Percentiles rank a stretch among this genome's conserved stretches.
phyloP scores from a whole-genome alignment of 2,329 filamentous ascomycete genomes.

The Dissoconium aciculare region DNA sequence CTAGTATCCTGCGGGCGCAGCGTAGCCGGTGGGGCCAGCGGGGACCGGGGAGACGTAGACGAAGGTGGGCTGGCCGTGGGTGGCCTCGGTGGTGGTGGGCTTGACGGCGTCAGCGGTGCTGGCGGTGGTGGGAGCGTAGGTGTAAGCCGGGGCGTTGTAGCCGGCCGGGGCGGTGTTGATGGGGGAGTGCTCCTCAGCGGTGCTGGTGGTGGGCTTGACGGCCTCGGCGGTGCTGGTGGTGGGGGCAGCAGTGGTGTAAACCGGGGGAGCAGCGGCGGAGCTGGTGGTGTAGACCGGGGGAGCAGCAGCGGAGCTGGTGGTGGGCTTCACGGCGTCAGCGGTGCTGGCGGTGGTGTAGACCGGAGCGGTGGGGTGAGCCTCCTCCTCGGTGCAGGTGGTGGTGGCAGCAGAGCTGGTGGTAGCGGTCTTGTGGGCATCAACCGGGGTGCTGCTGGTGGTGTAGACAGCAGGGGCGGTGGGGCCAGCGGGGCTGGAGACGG shows the following conservation, averaged over 20 bases:
- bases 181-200: no score
- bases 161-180: not conserved
- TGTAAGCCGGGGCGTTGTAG: constrained; percentile 3
- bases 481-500: constrained; percentile 5
- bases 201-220: not conserved
- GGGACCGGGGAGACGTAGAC: constrained; percentile 9
- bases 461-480: constrained; percentile 5
- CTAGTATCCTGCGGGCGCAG: constrained; percentile 5
- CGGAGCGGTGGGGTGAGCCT: no score
- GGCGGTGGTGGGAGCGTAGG: constrained; percentile 6
- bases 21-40: constrained; percentile 6
- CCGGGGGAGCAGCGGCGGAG: constrained; percentile 2
- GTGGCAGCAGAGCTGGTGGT: constrained; percentile 2
- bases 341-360: constrained; percentile 5
- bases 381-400: constrained; percentile 3
- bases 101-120: not conserved
- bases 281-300: constrained; percentile 1
- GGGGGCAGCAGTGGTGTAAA: constrained; percentile 1
- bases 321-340: constrained; percentile 2
- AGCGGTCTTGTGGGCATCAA: constrained; percentile 2
- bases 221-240: constrained; percentile 1
- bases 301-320: constrained; percentile 3
- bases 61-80: constrained; percentile 4
- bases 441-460: constrained; percentile 3
- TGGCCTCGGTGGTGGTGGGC: constrained; percentile 1